phyloP scores from a whole-genome alignment of 176 grass and related monocot genomes.

The Coix lacrymajobi region DNA sequence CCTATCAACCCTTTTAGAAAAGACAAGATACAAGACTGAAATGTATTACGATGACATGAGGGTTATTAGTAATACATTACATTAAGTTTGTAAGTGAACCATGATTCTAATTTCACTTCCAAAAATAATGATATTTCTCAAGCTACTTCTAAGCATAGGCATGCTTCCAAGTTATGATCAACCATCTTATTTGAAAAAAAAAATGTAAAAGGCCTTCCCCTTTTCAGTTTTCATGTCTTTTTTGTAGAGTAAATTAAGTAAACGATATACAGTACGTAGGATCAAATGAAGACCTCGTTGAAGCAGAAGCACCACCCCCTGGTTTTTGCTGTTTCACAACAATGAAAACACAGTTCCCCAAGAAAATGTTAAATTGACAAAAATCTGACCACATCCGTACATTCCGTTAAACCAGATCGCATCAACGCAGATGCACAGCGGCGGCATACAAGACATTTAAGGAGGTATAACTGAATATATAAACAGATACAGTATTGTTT shows the following conservation, averaged over 20 bases:
- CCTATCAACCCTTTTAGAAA: background rate
- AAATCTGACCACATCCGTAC: background rate
- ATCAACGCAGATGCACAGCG: background rate
- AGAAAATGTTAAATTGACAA: background rate
- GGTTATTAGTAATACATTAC: background rate
- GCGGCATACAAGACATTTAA: background rate
- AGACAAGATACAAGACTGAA: background rate
- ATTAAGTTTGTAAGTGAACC: background rate
- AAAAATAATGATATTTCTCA: background rate
- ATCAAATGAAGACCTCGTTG: background rate
- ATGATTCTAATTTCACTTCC: background rate
- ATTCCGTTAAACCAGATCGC: background rate
- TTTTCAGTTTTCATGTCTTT: background rate
- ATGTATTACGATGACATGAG: background rate
- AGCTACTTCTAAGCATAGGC: background rate
- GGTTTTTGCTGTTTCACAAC: background rate
- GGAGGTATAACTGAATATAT: background rate
- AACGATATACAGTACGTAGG: background rate
- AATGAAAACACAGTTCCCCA: background rate
- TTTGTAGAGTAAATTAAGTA: background rate
- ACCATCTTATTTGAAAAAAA: background rate
- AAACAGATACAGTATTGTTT: background rate
- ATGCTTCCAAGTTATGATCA: background rate
- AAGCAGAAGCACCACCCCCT: background rate
- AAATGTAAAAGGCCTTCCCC: background rate